Evolutionary conservation across 208 protist genomes (phyloP).

Genomic region (Giardia muris): DNA sequence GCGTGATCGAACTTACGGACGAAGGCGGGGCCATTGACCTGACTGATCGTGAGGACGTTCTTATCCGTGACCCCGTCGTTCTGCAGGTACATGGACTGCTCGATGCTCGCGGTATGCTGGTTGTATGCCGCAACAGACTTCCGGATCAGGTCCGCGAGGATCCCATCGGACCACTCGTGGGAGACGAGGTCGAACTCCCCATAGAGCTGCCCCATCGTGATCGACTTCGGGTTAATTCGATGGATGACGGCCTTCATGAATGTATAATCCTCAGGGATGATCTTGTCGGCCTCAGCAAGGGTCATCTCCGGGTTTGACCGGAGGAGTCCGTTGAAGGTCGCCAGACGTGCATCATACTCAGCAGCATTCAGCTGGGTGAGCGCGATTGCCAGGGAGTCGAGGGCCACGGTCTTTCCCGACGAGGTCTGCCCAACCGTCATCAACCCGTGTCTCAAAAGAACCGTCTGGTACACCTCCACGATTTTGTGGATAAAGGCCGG

Average conservation of each 20-base stretch:
- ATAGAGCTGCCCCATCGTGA: slow-evolving; percentile 77
- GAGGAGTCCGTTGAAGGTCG: neutral
- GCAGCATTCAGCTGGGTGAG: neutral
- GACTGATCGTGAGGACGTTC: slow-evolving; percentile 51
- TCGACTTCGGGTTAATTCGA: slow-evolving; percentile 51
- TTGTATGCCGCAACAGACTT: slow-evolving; percentile 41
- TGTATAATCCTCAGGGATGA: neutral
- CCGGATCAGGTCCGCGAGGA: slow-evolving; percentile 74
- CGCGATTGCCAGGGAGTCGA: neutral
- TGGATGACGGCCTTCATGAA: slow-evolving; percentile 39
- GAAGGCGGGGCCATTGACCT: slow-evolving; percentile 93
- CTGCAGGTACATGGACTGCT: slow-evolving; percentile 5
- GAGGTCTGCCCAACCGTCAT: slow-evolving; percentile 15
- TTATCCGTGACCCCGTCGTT: neutral
- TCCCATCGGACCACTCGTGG: slow-evolving; percentile 86
- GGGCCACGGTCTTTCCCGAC: neutral
- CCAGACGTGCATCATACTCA: neutral
- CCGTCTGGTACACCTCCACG: slow-evolving; percentile 17
- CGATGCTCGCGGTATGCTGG: neutral
- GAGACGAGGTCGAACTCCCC: slow-evolving; percentile 78
- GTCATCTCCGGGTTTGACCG: neutral
- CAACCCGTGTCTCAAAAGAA: slow-evolving; percentile 15
- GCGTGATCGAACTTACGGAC: slow-evolving; percentile 79
- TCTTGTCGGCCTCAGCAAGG: neutral
- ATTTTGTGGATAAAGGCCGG: neutral